Conservation (phyloP, 2,329 filamentous ascomycete species). For the Dothideomycetes sp. region DNA sequence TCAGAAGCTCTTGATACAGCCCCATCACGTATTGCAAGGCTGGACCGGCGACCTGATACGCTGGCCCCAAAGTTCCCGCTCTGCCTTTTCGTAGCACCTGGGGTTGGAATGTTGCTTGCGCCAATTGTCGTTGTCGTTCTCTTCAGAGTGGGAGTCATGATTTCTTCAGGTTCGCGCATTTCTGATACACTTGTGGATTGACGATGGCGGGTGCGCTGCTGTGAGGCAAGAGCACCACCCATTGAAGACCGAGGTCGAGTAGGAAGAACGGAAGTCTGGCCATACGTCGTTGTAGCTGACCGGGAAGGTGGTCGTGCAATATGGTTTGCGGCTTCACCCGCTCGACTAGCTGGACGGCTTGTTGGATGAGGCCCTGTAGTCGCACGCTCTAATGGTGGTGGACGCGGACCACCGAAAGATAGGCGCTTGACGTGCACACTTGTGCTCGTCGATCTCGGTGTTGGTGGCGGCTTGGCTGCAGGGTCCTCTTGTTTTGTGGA, state of each 20-base stretch:
- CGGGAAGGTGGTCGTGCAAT: constrained; percentile 16
- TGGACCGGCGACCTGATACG: constrained; percentile 12
- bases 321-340: constrained; percentile 56
- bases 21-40: constrained; percentile 11
- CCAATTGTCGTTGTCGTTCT: constrained; percentile 34
- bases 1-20: constrained; percentile 6
- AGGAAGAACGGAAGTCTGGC: constrained; percentile 9
- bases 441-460: constrained; percentile 18
- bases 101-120: constrained; percentile 42
- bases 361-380: constrained; percentile 16
- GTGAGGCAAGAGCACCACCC: constrained; percentile 44
- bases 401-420: constrained; percentile 39
- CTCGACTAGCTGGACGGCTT: constrained; percentile 51
- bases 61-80: constrained; percentile 30
- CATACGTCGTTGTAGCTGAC: constrained; percentile 1
- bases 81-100: constrained; percentile 42
- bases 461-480: constrained; percentile 13
- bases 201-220: constrained; percentile 22
- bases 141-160: constrained; percentile 31
- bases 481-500: constrained; percentile 23
- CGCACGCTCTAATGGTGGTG: constrained; percentile 18
- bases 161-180: constrained; percentile 15
- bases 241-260: constrained; percentile 62
- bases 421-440: constrained; percentile 34
- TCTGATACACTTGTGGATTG: constrained; percentile 22